phyloP scores from a whole-genome alignment of 306 rosid species.

The Lathyrus sativus region DNA sequence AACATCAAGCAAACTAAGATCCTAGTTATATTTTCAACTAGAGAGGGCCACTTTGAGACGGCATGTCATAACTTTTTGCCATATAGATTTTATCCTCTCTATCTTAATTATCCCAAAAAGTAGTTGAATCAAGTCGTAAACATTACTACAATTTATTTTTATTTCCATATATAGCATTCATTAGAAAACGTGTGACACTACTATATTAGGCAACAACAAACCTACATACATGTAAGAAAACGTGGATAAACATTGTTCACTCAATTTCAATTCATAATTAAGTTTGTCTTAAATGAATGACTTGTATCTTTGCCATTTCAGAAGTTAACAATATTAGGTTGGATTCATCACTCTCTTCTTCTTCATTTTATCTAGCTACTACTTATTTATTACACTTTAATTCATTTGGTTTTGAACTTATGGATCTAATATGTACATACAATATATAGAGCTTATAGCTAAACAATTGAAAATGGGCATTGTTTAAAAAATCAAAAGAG shows the following conservation, averaged over 20 bases:
- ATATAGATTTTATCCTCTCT: slow-evolving; percentile 17
- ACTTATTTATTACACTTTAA: slow-evolving; percentile 7
- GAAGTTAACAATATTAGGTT: slow-evolving; percentile 21
- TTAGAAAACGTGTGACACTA: background rate
- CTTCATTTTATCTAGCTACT: slow-evolving; percentile 11
- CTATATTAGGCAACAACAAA: background rate
- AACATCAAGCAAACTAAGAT: background rate
- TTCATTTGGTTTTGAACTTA: background rate
- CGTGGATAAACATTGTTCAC: background rate
- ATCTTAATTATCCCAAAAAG: slow-evolving; percentile 22
- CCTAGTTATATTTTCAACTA: slow-evolving; percentile 15
- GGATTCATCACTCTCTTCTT: background rate
- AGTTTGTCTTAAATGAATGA: slow-evolving; percentile 7
- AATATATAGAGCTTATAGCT: background rate
- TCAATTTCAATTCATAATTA: background rate
- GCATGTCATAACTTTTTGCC: background rate
- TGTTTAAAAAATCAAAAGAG: too few relatives aligned
- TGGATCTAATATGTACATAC: background rate
- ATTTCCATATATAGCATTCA: background rate
- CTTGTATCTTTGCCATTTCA: slow-evolving; percentile 9
- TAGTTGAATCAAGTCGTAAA: slow-evolving; percentile 15
- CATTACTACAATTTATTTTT: background rate
- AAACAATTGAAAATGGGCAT: background rate
- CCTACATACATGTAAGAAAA: background rate
- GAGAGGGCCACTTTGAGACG: slow-evolving; percentile 10